Evolutionary conservation across 176 grass and related monocot species (phyloP).

Genomic region (Olyra latifolia): DNA sequence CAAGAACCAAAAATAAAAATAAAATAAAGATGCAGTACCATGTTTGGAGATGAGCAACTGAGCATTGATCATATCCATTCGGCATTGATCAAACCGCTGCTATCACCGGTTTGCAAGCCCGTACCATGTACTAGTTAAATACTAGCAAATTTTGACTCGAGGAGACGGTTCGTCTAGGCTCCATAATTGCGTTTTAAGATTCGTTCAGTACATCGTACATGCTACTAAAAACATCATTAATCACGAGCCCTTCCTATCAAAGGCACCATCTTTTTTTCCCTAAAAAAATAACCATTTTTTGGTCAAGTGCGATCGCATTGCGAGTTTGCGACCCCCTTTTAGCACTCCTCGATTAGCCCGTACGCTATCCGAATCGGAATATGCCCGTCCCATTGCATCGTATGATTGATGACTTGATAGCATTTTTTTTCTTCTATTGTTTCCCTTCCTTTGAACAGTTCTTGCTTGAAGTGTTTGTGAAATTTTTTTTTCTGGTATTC

Average conservation of each 20-base stretch:
- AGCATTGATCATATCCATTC: not conserved
- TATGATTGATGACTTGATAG: constrained; percentile 21
- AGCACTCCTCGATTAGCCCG: not conserved
- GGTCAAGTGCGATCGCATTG: not conserved
- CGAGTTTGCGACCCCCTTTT: not conserved
- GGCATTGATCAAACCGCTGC: not conserved
- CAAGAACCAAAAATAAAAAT: not conserved
- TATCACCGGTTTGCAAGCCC: not conserved
- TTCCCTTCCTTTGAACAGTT: not conserved
- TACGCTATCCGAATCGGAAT: constrained; percentile 22
- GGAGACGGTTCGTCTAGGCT: not conserved
- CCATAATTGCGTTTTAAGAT: not conserved
- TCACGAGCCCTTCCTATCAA: constrained; percentile 23
- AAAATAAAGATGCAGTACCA: not conserved
- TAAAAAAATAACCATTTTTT: too few relatives aligned
- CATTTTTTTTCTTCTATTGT: not conserved
- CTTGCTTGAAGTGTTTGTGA: not conserved
- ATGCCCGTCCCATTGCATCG: not conserved
- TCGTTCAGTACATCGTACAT: not conserved
- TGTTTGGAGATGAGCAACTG: not conserved
- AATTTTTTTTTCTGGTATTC: not conserved
- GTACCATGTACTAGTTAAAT: not conserved
- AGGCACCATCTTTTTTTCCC: constrained; percentile 1
- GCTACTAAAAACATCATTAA: not conserved
- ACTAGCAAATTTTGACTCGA: not conserved